These are phyloP conservation scores for Juglanconis oblonga DNA, from an alignment of 2,329 filamentous ascomycete species.

Conservation along the genomic window DNA sequence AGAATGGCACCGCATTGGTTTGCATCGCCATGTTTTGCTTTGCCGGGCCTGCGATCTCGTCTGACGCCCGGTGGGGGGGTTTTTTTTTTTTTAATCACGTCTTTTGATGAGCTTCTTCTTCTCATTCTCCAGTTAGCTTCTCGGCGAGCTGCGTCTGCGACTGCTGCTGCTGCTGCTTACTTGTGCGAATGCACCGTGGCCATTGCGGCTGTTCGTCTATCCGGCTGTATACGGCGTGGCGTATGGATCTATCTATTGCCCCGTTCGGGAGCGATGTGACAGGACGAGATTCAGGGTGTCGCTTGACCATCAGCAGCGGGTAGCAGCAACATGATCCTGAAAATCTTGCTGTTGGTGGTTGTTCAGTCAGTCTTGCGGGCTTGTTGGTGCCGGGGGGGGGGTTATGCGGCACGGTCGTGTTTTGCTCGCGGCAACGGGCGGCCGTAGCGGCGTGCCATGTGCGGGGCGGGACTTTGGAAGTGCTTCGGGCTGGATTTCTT, in stretches of 20 bases:
- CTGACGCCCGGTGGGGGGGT: background rate
- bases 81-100: background rate
- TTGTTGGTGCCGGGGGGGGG: constrained; percentile 66
- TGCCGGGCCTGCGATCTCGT: background rate
- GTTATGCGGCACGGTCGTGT: constrained; percentile 65
- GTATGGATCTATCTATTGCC: constrained; percentile 72
- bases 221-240: constrained; percentile 67
- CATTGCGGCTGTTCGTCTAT: constrained; percentile 74
- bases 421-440: constrained; percentile 67
- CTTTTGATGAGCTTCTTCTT: background rate
- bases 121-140: constrained; percentile 54
- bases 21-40: background rate
- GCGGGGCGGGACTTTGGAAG: constrained; percentile 31
- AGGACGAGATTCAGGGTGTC: background rate
- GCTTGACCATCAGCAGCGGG: constrained; percentile 11
- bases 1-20: background rate
- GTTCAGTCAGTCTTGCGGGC: constrained; percentile 54
- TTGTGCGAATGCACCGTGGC: constrained; percentile 69
- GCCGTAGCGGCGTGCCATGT: constrained; percentile 67
- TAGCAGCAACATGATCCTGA: constrained; percentile 38
- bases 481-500: constrained; percentile 24
- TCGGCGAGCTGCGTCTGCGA: constrained; percentile 53
- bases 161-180: no score
- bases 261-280: constrained; percentile 68
- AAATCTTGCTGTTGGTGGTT: constrained; percentile 54